Percentiles rank a stretch among this genome's conserved stretches.
phyloP scores from a whole-genome alignment of 208 protist species.

The Leishmania aethiopica region DNA sequence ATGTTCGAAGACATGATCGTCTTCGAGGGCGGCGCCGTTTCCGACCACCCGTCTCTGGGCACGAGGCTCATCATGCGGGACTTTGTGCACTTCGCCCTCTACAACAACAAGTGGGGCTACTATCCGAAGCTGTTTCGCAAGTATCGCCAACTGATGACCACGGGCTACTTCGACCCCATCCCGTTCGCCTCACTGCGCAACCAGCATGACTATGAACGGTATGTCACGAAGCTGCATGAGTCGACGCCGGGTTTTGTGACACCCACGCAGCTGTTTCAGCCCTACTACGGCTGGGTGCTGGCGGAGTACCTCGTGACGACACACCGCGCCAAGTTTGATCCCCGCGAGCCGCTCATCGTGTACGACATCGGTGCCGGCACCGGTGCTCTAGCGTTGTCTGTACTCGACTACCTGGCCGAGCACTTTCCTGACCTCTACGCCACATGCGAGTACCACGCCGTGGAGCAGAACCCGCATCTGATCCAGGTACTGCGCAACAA shows the following conservation, averaged over 20 bases:
- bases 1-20: slow-evolving; percentile 85
- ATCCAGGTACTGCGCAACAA: slow-evolving; percentile 71
- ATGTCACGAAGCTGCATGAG: slow-evolving; percentile 76
- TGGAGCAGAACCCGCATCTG: slow-evolving; percentile 81
- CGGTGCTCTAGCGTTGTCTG: slow-evolving; percentile 69
- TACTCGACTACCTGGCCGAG: slow-evolving; percentile 86
- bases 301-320: slow-evolving; percentile 88
- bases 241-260: slow-evolving; percentile 75
- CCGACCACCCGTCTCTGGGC: slow-evolving; percentile 73
- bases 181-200: slow-evolving; percentile 79
- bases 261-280: slow-evolving; percentile 86
- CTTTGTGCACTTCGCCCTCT: slow-evolving; percentile 87
- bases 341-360: slow-evolving; percentile 82
- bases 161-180: slow-evolving; percentile 87
- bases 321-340: slow-evolving; percentile 80
- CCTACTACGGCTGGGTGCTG: slow-evolving; percentile 88
- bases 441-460: slow-evolving; percentile 81
- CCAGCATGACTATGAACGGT: slow-evolving; percentile 84
- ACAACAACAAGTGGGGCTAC: slow-evolving; percentile 90
- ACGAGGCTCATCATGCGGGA: slow-evolving; percentile 81
- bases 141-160: slow-evolving; percentile 85
- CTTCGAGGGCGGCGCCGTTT: slow-evolving; percentile 82
- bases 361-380: slow-evolving; percentile 91
- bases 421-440: slow-evolving; percentile 84
- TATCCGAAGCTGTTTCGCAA: slow-evolving; percentile 88